Evolutionary conservation across 228 moss, liverwort and hornwort species (phyloP).

Genomic region (Sphagnum magellanicum): DNA sequence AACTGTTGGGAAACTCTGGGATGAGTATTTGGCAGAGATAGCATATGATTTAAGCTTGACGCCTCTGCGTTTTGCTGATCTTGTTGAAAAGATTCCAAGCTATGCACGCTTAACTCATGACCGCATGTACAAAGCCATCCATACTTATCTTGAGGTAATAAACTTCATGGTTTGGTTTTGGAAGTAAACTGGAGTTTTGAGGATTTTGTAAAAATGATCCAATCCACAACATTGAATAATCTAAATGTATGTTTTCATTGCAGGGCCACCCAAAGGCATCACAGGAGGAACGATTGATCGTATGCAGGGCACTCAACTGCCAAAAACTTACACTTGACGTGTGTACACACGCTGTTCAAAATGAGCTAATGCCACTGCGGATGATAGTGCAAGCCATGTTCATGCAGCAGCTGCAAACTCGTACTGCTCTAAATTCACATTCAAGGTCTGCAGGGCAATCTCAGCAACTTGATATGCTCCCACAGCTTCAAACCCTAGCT

Average conservation of each 20-base stretch:
- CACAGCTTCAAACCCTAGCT: neutral
- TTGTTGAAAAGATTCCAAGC: constrained; percentile 57
- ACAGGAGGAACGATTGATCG: constrained; percentile 48
- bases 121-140: constrained; percentile 69
- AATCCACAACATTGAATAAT: too few relatives aligned
- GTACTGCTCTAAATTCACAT: constrained; percentile 56
- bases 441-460: constrained; percentile 44
- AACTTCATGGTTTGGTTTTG: too few relatives aligned
- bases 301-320: constrained; percentile 76
- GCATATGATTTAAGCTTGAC: constrained; percentile 40
- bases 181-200: neutral
- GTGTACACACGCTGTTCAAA: constrained; percentile 80
- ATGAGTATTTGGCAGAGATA: constrained; percentile 68
- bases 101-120: constrained; percentile 81
- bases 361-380: constrained; percentile 86
- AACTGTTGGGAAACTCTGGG: constrained; percentile 79
- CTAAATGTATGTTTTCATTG: neutral
- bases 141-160: constrained; percentile 68
- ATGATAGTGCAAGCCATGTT: constrained; percentile 95
- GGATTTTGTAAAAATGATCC: too few relatives aligned
- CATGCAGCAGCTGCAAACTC: constrained; percentile 89
- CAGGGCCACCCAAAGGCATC: constrained; percentile 64
- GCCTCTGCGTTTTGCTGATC: constrained; percentile 54
- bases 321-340: constrained; percentile 80
- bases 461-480: constrained; percentile 16